Percentiles rank a stretch among this genome's conserved stretches.
Evolutionary conservation across 352 stramenopile genomes (phyloP).

Genomic region (Phytophthora tentaculata): DNA sequence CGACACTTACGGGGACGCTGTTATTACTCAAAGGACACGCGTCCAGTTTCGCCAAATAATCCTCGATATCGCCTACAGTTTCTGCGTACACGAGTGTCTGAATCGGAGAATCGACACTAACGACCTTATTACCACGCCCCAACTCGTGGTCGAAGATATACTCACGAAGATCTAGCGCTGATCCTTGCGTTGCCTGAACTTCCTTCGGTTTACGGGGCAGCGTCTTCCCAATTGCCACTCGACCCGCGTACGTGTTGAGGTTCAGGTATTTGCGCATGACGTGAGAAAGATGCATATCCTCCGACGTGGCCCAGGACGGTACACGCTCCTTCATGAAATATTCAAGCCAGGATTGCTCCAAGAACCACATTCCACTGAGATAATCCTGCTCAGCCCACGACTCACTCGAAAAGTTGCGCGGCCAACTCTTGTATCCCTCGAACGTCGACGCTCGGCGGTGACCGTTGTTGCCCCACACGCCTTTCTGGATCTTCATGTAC

Average conservation of each 20-base stretch:
- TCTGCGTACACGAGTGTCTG: slow-evolving; percentile 63
- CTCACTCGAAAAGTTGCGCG: slow-evolving; percentile 37
- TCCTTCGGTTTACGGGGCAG: slow-evolving; percentile 47
- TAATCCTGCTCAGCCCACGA: slow-evolving; percentile 63
- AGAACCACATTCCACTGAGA: slow-evolving; percentile 71
- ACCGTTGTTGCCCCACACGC: slow-evolving; percentile 61
- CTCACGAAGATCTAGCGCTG: slow-evolving; percentile 56
- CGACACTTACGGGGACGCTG: slow-evolving; percentile 6
- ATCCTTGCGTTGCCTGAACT: slow-evolving; percentile 49
- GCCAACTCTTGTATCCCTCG: slow-evolving; percentile 61
- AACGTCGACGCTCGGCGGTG: slow-evolving; percentile 52
- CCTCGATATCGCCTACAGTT: slow-evolving; percentile 48
- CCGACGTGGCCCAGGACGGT: slow-evolving; percentile 56
- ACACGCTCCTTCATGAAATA: slow-evolving; percentile 66
- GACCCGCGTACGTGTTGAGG: slow-evolving; percentile 63
- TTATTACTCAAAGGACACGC: slow-evolving; percentile 27
- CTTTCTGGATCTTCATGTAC: slow-evolving; percentile 46
- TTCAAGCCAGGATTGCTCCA: slow-evolving; percentile 68
- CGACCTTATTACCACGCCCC: slow-evolving; percentile 66
- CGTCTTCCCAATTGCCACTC: slow-evolving; percentile 42
- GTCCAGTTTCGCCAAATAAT: slow-evolving; percentile 48
- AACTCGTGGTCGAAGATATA: slow-evolving; percentile 69
- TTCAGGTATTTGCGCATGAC: slow-evolving; percentile 74
- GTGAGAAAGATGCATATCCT: slow-evolving; percentile 72
- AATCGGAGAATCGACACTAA: slow-evolving; percentile 49